Evolutionary conservation across 2,329 filamentous ascomycete genomes (phyloP), one percentile per base, ranked within the genome.

Genomic region (Alternaria atra): DNA sequence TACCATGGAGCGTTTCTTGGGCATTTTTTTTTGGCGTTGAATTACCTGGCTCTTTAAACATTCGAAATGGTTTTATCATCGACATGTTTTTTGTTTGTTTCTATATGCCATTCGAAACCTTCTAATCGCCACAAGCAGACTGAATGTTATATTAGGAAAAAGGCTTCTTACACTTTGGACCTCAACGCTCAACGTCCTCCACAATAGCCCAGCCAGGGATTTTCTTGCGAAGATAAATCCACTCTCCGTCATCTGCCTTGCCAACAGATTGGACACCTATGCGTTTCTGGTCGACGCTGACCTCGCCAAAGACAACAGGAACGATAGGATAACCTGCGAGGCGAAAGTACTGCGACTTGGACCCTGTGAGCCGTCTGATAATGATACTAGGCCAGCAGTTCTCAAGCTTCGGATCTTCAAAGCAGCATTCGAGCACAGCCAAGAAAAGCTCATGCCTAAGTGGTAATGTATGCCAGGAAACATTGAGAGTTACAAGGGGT

Each of bases 1-100:
- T 60, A 55, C 52, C 57, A 60, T 48, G 43, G 12, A 35, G 42
- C 35, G 51, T 35, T 47, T 17, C 9, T 25, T 13, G 2, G 3
- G 32, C 46, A 50, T 37, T 50, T 20, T 20, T 20, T 20, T 50
- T 27, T 17, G 32, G 46, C 2, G 46, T 50, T 50, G 7, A 15
- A 15, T 7, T 25, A 27, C 4, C 15, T 50, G 6, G 4, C 7
- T 44, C 8, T 3, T 44, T 10, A 5, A 1, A 27, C n/a, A 29
- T 7, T 27, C 25, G 5, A 6, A n/a, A n/a, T 44, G 5, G 2
- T 4, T 5, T 44, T 23, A 13, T 47, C 44, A 29, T 32, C 15
- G 3, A 47, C 13, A 10, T 9, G 15, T 13, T 6, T n/a, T 37
- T 37, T 20, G 20, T 20, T 20, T 20, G 20, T 20, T 20, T 20